Evolutionary conservation across 2,329 filamentous ascomycete genomes (phyloP).

Genomic region (Fulvia fulva): DNA sequence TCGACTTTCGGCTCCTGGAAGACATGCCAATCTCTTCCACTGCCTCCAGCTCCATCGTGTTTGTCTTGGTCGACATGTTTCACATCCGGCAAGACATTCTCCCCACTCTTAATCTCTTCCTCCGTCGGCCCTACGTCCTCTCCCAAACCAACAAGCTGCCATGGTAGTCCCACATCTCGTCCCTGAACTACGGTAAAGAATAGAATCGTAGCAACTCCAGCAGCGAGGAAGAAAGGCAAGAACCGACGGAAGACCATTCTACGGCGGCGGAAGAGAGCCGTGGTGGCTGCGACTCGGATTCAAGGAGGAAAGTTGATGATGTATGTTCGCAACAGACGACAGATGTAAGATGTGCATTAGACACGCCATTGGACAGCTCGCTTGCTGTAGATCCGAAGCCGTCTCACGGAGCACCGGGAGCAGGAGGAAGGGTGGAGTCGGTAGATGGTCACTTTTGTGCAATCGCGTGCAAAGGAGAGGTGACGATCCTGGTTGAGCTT

Average conservation of each 20-base stretch:
- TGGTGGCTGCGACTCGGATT: constrained; percentile 6
- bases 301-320: background rate
- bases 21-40: background rate
- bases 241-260: constrained; percentile 29
- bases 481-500: background rate
- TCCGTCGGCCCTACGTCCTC: constrained; percentile 30
- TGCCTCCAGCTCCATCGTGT: background rate
- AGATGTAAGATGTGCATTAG: background rate
- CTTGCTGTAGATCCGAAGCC: background rate
- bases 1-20: constrained; percentile 30
- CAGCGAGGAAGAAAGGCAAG: constrained; percentile 24
- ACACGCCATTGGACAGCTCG: background rate
- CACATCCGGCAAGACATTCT: constrained; percentile 25
- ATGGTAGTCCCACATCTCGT: constrained; percentile 26
- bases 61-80: constrained; percentile 8
- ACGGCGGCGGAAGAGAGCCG: constrained; percentile 21
- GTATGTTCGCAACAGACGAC: background rate
- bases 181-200: constrained; percentile 36
- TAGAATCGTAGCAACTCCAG: constrained; percentile 28
- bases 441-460: background rate
- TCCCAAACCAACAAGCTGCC: constrained; percentile 41
- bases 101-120: constrained; percentile 21
- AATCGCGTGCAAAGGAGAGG: background rate
- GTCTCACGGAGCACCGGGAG: too few relatives aligned
- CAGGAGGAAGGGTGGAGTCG: background rate